Conservation (phyloP, 306 rosid species). For the Cicer pinnatifidum region DNA sequence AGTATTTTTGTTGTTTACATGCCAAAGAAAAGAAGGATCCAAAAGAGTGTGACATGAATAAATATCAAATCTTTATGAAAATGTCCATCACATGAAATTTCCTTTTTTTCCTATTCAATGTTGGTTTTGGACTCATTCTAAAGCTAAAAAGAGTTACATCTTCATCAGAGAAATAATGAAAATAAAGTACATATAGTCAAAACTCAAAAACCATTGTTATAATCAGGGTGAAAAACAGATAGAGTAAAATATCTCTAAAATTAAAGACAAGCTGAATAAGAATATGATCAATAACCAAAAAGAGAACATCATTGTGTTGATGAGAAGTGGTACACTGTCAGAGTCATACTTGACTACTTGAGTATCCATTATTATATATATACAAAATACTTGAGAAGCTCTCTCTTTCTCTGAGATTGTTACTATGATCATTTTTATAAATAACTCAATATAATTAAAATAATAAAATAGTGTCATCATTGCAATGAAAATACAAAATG, state of each 20-base stretch:
- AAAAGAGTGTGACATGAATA: slow-evolving; percentile 27
- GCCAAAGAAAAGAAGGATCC: slow-evolving; percentile 35
- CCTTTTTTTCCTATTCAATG: slow-evolving; percentile 37
- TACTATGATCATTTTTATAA: slow-evolving; percentile 3
- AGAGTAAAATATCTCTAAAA: slow-evolving; percentile 14
- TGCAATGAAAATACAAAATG: slow-evolving; percentile 12
- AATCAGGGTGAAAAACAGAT: background rate
- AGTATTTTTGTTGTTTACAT: slow-evolving; percentile 31
- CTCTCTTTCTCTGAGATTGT: background rate
- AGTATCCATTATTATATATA: slow-evolving; percentile 34
- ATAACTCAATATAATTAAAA: background rate
- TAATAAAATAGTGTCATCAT: background rate
- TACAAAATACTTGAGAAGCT: background rate
- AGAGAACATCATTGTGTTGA: background rate
- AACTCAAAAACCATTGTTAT: slow-evolving; percentile 42
- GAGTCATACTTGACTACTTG: slow-evolving; percentile 31
- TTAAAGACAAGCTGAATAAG: slow-evolving; percentile 23
- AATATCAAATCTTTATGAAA: slow-evolving; percentile 2
- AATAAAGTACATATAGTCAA: slow-evolving; percentile 18
- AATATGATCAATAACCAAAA: slow-evolving; percentile 34
- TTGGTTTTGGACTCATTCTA: slow-evolving; percentile 39
- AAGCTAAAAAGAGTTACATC: slow-evolving; percentile 25
- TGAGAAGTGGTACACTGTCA: slow-evolving; percentile 41
- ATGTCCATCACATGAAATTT: slow-evolving; percentile 26
- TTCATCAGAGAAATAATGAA: slow-evolving; percentile 26